phyloP scores from a whole-genome alignment of 352 stramenopile genomes.

The Phytophthora lateralis region DNA sequence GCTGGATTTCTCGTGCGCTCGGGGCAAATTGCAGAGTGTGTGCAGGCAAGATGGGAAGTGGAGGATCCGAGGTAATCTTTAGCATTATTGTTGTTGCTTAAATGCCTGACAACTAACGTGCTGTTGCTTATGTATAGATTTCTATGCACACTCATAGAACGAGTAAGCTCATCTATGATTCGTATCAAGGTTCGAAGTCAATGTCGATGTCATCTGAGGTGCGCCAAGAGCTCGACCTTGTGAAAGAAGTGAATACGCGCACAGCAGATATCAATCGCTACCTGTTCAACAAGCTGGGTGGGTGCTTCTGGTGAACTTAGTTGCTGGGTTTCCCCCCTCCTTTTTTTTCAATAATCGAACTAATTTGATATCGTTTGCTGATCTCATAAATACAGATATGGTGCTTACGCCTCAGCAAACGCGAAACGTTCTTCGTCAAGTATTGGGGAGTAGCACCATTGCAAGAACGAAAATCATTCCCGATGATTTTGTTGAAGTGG shows the following conservation, averaged over 20 bases:
- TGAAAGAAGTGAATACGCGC: slow-evolving; percentile 8
- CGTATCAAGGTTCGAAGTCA: slow-evolving; percentile 6
- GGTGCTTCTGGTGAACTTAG: slow-evolving; percentile 6
- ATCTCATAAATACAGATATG: slow-evolving; percentile 1
- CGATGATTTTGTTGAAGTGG: slow-evolving; percentile 2
- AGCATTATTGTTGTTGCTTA: neutral
- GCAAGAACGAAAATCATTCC: slow-evolving; percentile 2
- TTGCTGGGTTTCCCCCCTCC: neutral
- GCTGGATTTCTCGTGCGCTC: neutral
- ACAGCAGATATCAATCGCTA: slow-evolving; percentile 9
- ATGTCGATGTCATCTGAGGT: neutral
- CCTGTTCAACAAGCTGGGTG: slow-evolving; percentile 10
- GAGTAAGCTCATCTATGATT: slow-evolving; percentile 7
- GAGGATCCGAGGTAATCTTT: neutral
- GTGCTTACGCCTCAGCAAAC: slow-evolving; percentile 7
- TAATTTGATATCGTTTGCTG: too few relatives aligned
- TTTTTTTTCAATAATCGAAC: neutral
- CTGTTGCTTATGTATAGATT: neutral
- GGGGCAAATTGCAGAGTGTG: neutral
- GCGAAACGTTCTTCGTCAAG: slow-evolving; percentile 1
- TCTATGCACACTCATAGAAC: slow-evolving; percentile 3
- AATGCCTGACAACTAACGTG: neutral
- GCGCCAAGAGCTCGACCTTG: slow-evolving; percentile 2
- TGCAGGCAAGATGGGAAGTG: neutral
- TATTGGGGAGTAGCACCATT: neutral